Evolutionary conservation across 2,329 filamentous ascomycete species (phyloP).

Genomic region (Pseudogymnoascus sp.): DNA sequence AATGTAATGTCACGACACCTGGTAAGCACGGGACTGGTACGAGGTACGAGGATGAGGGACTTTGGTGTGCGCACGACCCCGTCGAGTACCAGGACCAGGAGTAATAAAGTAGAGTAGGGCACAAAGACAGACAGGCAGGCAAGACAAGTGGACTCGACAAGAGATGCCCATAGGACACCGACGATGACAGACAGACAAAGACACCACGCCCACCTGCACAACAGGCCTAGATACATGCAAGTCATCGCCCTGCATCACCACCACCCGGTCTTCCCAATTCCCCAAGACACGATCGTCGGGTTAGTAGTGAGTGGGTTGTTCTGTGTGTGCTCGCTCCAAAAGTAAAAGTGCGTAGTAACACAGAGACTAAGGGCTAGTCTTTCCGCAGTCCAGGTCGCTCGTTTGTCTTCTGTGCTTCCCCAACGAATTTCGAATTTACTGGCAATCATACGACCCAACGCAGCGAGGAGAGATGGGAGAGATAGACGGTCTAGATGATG

Average conservation of each 20-base stretch:
- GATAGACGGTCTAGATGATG: no score
- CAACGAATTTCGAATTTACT: no score
- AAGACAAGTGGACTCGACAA: neutral
- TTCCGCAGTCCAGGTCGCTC: no score
- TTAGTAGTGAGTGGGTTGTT: no score
- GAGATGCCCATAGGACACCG: neutral
- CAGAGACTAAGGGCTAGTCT: no score
- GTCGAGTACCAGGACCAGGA: neutral
- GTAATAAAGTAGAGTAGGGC: neutral
- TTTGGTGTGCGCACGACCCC: neutral
- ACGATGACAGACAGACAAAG: neutral
- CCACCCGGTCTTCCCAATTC: neutral
- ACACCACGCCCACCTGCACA: neutral
- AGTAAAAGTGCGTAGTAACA: no score
- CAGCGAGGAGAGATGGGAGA: no score
- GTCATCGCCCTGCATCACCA: neutral
- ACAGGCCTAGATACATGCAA: neutral
- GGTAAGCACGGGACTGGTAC: neutral
- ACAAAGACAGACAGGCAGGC: neutral
- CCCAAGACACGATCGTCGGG: no score
- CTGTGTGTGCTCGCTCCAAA: no score
- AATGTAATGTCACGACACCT: neutral
- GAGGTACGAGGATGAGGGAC: neutral
- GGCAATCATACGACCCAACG: no score
- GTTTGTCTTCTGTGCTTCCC: no score